phyloP scores from a whole-genome alignment of 2,329 filamentous ascomycete genomes.

The Phialophora macrospora region DNA sequence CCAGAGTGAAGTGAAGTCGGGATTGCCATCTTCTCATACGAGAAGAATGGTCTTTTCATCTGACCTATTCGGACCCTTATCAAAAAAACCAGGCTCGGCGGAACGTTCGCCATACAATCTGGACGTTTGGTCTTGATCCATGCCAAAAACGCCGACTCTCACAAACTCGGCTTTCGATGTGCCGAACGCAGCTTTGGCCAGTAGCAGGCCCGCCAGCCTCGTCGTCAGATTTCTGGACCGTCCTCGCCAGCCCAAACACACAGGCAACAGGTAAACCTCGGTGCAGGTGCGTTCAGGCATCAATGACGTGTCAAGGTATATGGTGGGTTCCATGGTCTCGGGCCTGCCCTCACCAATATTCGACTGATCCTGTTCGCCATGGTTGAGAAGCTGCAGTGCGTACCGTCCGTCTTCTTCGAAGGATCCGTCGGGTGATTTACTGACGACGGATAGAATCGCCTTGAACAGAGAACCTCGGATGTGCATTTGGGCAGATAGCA shows the following conservation, averaged over 20 bases:
- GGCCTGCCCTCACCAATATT: too few relatives aligned
- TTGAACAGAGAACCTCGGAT: not conserved
- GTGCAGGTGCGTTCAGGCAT: slow-evolving; percentile 4
- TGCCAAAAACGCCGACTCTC: not conserved
- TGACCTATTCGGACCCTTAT: not conserved
- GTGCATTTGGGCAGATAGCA: slow-evolving; percentile 5
- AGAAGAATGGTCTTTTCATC: not conserved
- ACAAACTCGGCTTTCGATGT: not conserved
- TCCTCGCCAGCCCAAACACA: slow-evolving; percentile 11
- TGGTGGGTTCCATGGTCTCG: slow-evolving; percentile 9
- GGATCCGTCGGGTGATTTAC: not conserved
- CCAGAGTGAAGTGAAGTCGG: not conserved
- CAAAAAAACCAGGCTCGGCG: not conserved
- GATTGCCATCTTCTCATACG: not conserved
- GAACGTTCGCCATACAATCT: not conserved
- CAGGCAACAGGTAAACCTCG: slow-evolving; percentile 7
- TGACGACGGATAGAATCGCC: slow-evolving; percentile 1
- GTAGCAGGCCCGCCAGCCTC: slow-evolving; percentile 4
- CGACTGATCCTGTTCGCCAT: not conserved
- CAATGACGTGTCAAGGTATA: slow-evolving; percentile 17
- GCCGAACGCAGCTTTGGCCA: slow-evolving; percentile 1
- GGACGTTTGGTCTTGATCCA: slow-evolving; percentile 7
- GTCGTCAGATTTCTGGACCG: slow-evolving; percentile 3
- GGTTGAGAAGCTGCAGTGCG: slow-evolving; percentile 3
- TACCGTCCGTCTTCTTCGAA: slow-evolving; percentile 13